phyloP scores from a whole-genome alignment of 176 grass and related monocot species.

The Olyra latifolia region DNA sequence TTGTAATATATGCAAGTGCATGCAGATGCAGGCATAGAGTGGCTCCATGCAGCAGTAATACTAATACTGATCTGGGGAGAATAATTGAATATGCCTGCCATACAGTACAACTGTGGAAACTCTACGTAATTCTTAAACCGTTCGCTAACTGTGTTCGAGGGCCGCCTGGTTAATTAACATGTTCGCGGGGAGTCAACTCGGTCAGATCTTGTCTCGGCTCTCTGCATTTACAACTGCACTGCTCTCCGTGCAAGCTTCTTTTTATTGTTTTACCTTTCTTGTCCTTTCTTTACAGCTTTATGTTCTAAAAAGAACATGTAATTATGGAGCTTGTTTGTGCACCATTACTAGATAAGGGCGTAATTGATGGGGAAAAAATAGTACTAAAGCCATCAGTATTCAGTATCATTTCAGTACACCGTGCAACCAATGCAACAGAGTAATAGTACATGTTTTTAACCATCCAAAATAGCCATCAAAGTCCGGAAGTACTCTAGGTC shows the following conservation, averaged over 20 bases:
- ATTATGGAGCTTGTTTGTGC: not conserved
- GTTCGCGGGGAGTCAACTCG: constrained; percentile 22
- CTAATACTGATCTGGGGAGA: not conserved
- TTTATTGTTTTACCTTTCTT: not conserved
- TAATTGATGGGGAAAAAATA: not conserved
- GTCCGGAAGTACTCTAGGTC: not conserved
- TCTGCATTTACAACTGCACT: constrained; percentile 1
- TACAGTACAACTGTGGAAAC: not conserved
- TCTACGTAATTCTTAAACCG: constrained; percentile 3
- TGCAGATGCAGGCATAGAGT: not conserved
- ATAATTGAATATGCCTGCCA: constrained; percentile 14
- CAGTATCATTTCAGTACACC: not conserved
- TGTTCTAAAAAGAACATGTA: not conserved
- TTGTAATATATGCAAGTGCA: not conserved
- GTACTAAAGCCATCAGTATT: not conserved
- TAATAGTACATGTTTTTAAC: not conserved
- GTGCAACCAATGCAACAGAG: not conserved
- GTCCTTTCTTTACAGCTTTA: not conserved
- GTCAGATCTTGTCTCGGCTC: constrained; percentile 13
- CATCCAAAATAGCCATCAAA: not conserved
- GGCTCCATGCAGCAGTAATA: not conserved
- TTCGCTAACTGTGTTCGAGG: not conserved
- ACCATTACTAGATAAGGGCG: not conserved
- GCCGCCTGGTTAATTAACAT: not conserved
- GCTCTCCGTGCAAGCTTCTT: not conserved